Conservation (phyloP, 306 rosid species). For the Cicer chorassanicum region DNA sequence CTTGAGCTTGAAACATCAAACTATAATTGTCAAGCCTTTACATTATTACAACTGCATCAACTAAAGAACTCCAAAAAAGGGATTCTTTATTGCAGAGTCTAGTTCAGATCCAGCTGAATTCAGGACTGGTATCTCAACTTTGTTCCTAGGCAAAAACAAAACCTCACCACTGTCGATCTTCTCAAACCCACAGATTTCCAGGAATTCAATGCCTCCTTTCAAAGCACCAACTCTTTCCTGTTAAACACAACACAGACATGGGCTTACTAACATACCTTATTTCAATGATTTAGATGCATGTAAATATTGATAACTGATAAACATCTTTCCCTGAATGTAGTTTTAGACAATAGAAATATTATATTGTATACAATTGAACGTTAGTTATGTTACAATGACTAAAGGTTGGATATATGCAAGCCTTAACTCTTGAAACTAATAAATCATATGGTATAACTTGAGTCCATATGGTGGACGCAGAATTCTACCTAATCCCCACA, state of each 20-base stretch:
- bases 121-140: conserved; percentile 76
- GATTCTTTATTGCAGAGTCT: conserved; percentile 92
- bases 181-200: conserved; percentile 92
- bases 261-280: neutral
- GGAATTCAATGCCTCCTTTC: conserved; percentile 84
- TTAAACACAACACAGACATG: conserved; percentile 20
- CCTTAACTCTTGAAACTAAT: neutral
- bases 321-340: neutral
- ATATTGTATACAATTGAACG: neutral
- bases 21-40: conserved; percentile 33
- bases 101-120: conserved; percentile 86
- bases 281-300: conserved; percentile 2
- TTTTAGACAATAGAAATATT: conserved; percentile 6
- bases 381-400: neutral
- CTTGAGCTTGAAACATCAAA: conserved; percentile 25
- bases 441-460: neutral
- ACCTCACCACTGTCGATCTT: conserved; percentile 77
- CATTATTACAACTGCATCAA: conserved; percentile 32
- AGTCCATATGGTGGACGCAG: conserved; percentile 8
- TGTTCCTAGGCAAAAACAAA: conserved; percentile 73
- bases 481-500: conserved; percentile 22
- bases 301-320: neutral
- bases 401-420: neutral
- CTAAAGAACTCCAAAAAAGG: conserved; percentile 88
- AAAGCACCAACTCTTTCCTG: conserved; percentile 96